Conservation (phyloP, 2,329 filamentous ascomycete species). For the Aureobasidium sp. region DNA sequence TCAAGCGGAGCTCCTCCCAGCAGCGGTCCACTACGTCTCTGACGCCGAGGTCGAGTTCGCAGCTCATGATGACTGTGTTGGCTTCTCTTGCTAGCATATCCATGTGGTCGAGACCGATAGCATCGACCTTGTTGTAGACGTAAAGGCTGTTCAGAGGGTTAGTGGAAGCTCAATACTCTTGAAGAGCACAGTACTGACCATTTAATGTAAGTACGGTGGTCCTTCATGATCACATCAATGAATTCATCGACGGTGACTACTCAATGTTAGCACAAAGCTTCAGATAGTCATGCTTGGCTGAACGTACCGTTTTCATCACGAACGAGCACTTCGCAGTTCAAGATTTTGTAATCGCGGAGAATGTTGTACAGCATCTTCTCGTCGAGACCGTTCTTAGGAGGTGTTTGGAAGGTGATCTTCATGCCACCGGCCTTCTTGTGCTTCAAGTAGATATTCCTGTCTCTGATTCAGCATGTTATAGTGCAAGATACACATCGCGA, state of each 20-base stretch:
- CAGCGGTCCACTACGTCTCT: conserved; percentile 89
- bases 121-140: conserved; percentile 99
- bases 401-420: conserved; percentile 92
- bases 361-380: conserved; percentile 99
- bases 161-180: neutral
- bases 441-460: conserved; percentile 93
- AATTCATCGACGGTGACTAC: conserved; percentile 93
- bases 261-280: conserved; percentile 8
- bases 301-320: conserved; percentile 71
- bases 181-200: conserved; percentile 35
- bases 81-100: conserved; percentile 88
- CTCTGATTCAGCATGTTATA: neutral
- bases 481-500: neutral
- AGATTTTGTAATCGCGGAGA: conserved; percentile 94
- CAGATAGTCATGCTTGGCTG: neutral
- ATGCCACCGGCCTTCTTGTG: conserved; percentile 92
- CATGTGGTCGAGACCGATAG: conserved; percentile 84
- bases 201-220: conserved; percentile 94
- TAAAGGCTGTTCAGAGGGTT: conserved; percentile 57
- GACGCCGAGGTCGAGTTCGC: conserved; percentile 89
- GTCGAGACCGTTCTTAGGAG: conserved; percentile 75
- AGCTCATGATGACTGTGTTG: conserved; percentile 93
- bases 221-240: conserved; percentile 99
- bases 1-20: conserved; percentile 86
- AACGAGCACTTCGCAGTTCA: conserved; percentile 93